Percentiles rank a stretch among this genome's conserved stretches.
Evolutionary conservation across 148 eudicot genomes (phyloP).

Genomic region (Arbutus unedo): DNA sequence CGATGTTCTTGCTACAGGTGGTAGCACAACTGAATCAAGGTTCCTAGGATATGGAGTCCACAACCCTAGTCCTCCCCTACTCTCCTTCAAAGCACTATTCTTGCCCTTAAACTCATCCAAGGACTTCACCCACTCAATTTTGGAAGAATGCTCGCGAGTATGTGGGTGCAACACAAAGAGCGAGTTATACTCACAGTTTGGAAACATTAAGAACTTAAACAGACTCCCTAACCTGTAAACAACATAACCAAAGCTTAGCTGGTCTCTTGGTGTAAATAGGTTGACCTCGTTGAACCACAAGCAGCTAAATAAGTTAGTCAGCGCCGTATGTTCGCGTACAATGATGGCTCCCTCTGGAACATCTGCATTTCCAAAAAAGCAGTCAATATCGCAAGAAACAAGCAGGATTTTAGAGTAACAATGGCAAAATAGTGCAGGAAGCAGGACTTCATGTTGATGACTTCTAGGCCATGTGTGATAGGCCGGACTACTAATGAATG

Average conservation of each 20-base stretch:
- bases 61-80: constrained; percentile 88
- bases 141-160: constrained; percentile 90
- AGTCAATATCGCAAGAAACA: not conserved
- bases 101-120: constrained; percentile 68
- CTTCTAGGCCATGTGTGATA: too few species aligned
- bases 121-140: constrained; percentile 87
- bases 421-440: not conserved
- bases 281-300: constrained; percentile 99
- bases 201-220: constrained; percentile 87
- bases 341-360: constrained; percentile 98
- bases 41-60: constrained; percentile 94
- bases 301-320: constrained; percentile 86
- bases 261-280: constrained; percentile 94
- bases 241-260: constrained; percentile 92
- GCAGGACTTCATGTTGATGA: not conserved
- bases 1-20: constrained; percentile 76
- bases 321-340: constrained; percentile 78
- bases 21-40: constrained; percentile 66
- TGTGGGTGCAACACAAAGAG: constrained; percentile 80
- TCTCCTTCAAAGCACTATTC: constrained; percentile 55
- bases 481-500: too few species aligned
- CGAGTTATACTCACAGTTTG: constrained; percentile 90
- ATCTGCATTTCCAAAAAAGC: constrained; percentile 47
- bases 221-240: constrained; percentile 58
- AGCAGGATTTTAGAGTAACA: not conserved